phyloP scores from a whole-genome alignment of 352 stramenopile genomes.

The Phytophthora hibernalis region DNA sequence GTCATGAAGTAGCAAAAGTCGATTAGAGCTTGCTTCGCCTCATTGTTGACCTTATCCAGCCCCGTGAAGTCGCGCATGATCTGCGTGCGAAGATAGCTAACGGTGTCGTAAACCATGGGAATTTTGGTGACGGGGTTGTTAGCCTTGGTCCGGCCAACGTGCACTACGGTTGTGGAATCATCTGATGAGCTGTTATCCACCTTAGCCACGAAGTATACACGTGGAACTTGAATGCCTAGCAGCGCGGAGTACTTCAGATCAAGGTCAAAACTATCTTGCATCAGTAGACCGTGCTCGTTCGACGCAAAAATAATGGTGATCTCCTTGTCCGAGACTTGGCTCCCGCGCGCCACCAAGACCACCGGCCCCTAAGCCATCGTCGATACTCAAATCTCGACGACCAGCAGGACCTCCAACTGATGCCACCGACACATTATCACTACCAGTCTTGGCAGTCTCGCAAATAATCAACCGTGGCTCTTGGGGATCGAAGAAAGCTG shows the following conservation, averaged over 20 bases:
- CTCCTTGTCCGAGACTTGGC: slow-evolving; percentile 75
- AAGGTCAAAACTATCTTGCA: slow-evolving; percentile 92
- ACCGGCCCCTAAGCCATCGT: slow-evolving; percentile 23
- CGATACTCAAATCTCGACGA: slow-evolving; percentile 27
- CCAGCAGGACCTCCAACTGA: background rate
- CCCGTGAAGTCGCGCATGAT: slow-evolving; percentile 96
- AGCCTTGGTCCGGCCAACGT: slow-evolving; percentile 46
- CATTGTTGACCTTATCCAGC: slow-evolving; percentile 88
- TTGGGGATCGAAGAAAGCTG: slow-evolving; percentile 91
- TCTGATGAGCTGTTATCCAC: slow-evolving; percentile 47
- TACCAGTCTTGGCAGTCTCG: slow-evolving; percentile 72
- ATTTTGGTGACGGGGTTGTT: slow-evolving; percentile 31
- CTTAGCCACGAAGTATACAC: slow-evolving; percentile 78
- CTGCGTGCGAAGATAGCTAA: slow-evolving; percentile 71
- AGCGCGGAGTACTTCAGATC: slow-evolving; percentile 83
- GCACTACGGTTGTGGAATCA: slow-evolving; percentile 46
- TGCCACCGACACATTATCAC: slow-evolving; percentile 28
- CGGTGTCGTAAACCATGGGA: slow-evolving; percentile 37
- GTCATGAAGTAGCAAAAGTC: slow-evolving; percentile 97
- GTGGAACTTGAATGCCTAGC: slow-evolving; percentile 86
- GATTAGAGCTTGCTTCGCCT: slow-evolving; percentile 89
- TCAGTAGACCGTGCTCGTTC: slow-evolving; percentile 90
- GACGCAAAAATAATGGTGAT: slow-evolving; percentile 93
- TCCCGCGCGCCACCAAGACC: slow-evolving; percentile 24
- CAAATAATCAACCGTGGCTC: slow-evolving; percentile 91